These are phyloP conservation scores for Pythium coloratum DNA, from an alignment of 352 stramenopile genomes.

Conservation along the genomic window DNA sequence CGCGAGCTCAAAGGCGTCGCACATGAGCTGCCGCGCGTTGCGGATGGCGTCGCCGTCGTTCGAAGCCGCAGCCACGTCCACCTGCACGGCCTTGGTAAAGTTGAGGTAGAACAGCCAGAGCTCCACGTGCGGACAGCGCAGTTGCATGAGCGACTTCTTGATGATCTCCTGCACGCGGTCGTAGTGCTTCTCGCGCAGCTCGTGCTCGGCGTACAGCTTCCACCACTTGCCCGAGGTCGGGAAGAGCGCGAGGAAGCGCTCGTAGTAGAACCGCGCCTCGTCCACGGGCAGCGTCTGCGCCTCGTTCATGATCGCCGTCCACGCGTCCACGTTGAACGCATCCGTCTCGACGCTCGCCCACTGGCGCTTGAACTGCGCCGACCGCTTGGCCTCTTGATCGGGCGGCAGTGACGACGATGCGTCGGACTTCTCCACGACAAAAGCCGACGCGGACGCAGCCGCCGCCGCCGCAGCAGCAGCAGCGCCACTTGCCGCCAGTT, in stretches of 20 bases:
- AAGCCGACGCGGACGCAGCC: neutral
- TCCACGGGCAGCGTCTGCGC: slow-evolving; percentile 62
- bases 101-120: slow-evolving; percentile 88
- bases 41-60: slow-evolving; percentile 58
- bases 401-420: slow-evolving; percentile 21
- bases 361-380: slow-evolving; percentile 67
- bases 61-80: slow-evolving; percentile 71
- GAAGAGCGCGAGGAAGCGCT: slow-evolving; percentile 69
- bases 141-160: slow-evolving; percentile 85
- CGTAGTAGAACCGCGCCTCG: slow-evolving; percentile 75
- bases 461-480: neutral
- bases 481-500: slow-evolving; percentile 31
- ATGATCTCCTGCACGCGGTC: slow-evolving; percentile 87
- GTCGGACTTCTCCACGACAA: neutral
- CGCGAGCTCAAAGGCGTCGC: slow-evolving; percentile 81
- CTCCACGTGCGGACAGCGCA: slow-evolving; percentile 79
- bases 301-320: slow-evolving; percentile 79
- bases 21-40: slow-evolving; percentile 72
- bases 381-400: slow-evolving; percentile 30
- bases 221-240: slow-evolving; percentile 83
- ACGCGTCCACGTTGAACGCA: slow-evolving; percentile 74
- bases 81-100: slow-evolving; percentile 84
- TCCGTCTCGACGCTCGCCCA: slow-evolving; percentile 54
- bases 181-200: slow-evolving; percentile 83
- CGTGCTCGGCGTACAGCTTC: slow-evolving; percentile 86